Base-by-base conservation (phyloP, 441 rosid species). In the Erysimum cheiri region DNA sequence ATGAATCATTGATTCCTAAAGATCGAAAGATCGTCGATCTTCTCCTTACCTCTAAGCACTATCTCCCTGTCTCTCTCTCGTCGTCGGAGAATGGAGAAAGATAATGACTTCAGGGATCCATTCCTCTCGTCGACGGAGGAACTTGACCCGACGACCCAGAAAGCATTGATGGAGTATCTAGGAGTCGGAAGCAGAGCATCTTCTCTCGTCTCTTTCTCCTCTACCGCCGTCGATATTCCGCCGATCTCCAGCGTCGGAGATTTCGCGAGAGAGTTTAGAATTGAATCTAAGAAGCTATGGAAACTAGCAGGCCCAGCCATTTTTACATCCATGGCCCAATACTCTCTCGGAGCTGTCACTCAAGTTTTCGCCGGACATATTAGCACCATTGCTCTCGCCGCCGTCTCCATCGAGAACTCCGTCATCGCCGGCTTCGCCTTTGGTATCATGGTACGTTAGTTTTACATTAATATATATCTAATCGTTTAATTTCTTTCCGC, bases 351-450 rank as follows among this genome's bases (percentile, higher is more conserved):
- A 14, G 88, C 86, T 5, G 40, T 81, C 41, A 85, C 88, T 55
- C 86, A 82, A 74, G 79, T 83, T 49, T 81, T 73, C 69, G 78
- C 86, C 4, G 88, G 85, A 11, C 88, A 78, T 43, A 74, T 85
- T 69, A 73, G 86, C 52, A 83, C 84, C 58, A 52, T 82, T 31
- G 78, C 80, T 60, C 81, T 85, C 11, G 88, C 83, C 11, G 86
- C 85, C 14, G 83, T 82, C 70, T 85, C 88, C 15, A 73, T 85
- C 26, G 85, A 82, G 50, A 82, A 85, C 67, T 75, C 81, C 33
- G 83, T 85, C 82, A 80, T 82, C 59, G 83, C 88, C 44, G 86
- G 88, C 9, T 81, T 85, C 71, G 78, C 85, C 33, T 80, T 82
- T 1, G 86, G 86, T 14, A 8, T 63, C 74, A 80, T 76, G 86